Base-by-base conservation (phyloP, 495 filamentous ascomycete species). In the Cercophora scortea region DNA sequence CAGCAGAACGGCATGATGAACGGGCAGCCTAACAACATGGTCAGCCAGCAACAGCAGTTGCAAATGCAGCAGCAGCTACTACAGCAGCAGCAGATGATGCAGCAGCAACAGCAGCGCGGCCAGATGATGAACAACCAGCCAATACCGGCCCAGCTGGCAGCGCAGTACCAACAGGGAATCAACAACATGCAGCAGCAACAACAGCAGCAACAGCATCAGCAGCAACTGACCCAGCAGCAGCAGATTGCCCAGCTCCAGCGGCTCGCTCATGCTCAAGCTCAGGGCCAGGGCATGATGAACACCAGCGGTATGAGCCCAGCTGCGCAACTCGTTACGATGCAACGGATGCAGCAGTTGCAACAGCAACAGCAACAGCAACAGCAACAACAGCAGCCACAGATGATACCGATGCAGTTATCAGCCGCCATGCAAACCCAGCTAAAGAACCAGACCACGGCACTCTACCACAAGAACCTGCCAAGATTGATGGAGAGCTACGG, bases 401-500 rank as follows among this genome's bases (percentile, higher is more conserved):
- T 49, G 45, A 13, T 38, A 11, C 46, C 36, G 42, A 43, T 45
- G 18, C 41, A 46, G 7, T 39, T 7, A 15, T 57, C 51, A 18
- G 55, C 57, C 11, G 3, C 9, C 0, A 6, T 62, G 12, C 58
- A 65, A 15, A 19, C n/a, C 2, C 53, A 64, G 47, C 54, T 63
- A 8, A 47, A 52, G 16, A 57, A 60, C 45, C 71, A 67, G 32
- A 65, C 71, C 38, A 68, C 71, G 41, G 55, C 70, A 12, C 64
- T 73, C 49, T 74, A 80, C 19, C 54, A 67, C 8, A 75, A 78
- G 47, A 58, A 76, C n/a, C 70, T 82, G 55, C 66, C 72, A 7
- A 62, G 66, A 5, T 66, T 78, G 38, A 54, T 62, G 19, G 59
- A 58, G 12, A 71, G 72, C 32, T 80, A 42, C 43, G 64, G 63